Conservation (phyloP, 768 basidiomycete genomes). For the Lactifluus volemus region DNA sequence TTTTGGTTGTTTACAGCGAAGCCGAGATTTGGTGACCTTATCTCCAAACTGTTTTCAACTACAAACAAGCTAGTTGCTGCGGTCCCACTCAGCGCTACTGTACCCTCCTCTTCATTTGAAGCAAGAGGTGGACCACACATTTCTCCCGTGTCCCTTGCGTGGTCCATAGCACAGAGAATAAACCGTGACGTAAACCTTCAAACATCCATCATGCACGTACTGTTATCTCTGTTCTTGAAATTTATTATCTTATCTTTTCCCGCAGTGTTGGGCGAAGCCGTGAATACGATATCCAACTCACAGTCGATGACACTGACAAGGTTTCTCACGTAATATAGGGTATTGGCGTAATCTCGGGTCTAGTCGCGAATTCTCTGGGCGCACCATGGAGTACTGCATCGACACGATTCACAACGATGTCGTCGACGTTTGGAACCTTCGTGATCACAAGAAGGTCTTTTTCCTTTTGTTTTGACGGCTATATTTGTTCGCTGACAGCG, state of each 20-base stretch:
- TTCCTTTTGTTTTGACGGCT: not conserved
- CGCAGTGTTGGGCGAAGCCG: not conserved
- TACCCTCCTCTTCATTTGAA: not conserved
- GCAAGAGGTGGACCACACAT: not conserved
- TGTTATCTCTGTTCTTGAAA: not conserved
- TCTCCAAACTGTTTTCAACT: not conserved
- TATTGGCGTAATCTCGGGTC: conserved; percentile 3
- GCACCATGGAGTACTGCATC: not conserved
- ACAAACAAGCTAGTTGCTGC: not conserved
- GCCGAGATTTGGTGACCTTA: not conserved
- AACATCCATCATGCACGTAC: conserved; percentile 2
- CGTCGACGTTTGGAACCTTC: conserved; percentile 2
- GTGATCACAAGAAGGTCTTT: not conserved
- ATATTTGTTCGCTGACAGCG: not conserved
- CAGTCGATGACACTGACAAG: not conserved
- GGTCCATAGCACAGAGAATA: not conserved
- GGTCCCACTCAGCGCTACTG: no score
- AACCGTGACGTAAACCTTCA: not conserved
- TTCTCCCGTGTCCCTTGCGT: not conserved
- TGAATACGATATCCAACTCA: not conserved
- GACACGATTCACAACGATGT: not conserved
- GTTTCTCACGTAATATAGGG: not conserved
- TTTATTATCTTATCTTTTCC: not conserved
- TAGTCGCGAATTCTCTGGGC: not conserved
- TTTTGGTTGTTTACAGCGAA: not conserved